phyloP scores from a whole-genome alignment of 441 rosid genomes.

The Flueggea neowawraea region DNA sequence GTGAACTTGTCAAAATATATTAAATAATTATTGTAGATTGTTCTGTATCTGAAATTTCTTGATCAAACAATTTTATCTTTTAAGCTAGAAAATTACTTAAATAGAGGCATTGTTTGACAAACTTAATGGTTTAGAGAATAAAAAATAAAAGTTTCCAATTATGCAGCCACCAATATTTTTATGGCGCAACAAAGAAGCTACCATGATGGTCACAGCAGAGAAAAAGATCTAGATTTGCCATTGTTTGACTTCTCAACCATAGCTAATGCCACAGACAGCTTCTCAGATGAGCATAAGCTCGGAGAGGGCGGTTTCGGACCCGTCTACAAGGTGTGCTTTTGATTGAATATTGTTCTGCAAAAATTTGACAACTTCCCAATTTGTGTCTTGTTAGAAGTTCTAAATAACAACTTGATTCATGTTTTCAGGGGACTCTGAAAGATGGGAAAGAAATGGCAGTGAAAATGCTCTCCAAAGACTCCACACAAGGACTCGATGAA shows the following conservation, averaged over 20 bases:
- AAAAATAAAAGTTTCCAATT: too few species aligned
- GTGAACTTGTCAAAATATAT: too few species aligned
- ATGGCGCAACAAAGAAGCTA: not conserved
- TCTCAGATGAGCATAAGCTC: constrained; percentile 45
- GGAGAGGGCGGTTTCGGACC: constrained; percentile 90
- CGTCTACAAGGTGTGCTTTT: constrained; percentile 60
- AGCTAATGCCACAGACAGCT: constrained; percentile 51
- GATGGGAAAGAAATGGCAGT: constrained; percentile 57
- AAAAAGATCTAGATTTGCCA: constrained; percentile 62
- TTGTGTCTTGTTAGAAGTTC: not conserved
- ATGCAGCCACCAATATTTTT: not conserved
- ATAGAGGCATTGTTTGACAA: too few species aligned
- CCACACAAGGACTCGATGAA: constrained; percentile 52
- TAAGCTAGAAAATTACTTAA: too few species aligned
- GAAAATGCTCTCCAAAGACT: constrained; percentile 48
- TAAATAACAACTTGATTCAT: not conserved
- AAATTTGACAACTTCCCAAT: constrained; percentile 1
- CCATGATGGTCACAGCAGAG: constrained; percentile 1
- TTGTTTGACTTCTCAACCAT: constrained; percentile 52
- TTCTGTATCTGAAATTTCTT: too few species aligned
- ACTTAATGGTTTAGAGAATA: too few species aligned
- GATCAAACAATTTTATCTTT: too few species aligned
- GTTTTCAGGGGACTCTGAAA: constrained; percentile 46
- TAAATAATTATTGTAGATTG: too few species aligned
- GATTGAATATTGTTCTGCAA: too few species aligned